phyloP scores from a whole-genome alignment of 2,329 filamentous ascomycete genomes.

The Berkeleyomyces basicola region DNA sequence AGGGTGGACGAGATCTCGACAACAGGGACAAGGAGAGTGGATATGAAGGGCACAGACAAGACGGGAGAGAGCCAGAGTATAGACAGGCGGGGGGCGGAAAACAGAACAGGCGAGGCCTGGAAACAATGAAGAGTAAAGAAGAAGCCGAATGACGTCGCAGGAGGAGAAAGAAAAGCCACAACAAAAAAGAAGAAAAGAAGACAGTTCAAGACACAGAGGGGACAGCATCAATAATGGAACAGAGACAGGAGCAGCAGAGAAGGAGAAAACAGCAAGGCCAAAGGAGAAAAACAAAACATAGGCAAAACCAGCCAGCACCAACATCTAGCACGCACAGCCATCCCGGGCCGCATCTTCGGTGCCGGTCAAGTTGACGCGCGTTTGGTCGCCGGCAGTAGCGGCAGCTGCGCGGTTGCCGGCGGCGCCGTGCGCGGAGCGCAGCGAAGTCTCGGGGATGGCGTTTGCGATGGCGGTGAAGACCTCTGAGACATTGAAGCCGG shows the following conservation, averaged over 20 bases:
- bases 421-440: conserved; percentile 72
- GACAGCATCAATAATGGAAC: neutral
- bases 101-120: too few species aligned
- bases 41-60: too few species aligned
- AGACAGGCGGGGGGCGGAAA: too few species aligned
- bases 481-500: conserved; percentile 80
- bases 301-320: neutral
- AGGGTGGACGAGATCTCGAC: too few species aligned
- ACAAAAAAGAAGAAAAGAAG: too few species aligned
- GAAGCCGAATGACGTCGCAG: too few species aligned
- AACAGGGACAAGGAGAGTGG: too few species aligned
- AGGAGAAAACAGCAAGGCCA: neutral
- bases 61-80: too few species aligned
- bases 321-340: conserved; percentile 63
- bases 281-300: neutral
- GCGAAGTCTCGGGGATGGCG: conserved; percentile 87
- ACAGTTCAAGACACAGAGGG: too few species aligned
- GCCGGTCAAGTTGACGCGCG: conserved; percentile 69
- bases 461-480: conserved; percentile 98
- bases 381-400: conserved; percentile 45
- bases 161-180: too few species aligned
- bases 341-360: conserved; percentile 65
- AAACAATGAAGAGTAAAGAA: too few species aligned
- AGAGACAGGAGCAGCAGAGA: neutral
- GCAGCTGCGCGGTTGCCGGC: conserved; percentile 37